Conservation (phyloP, 2,329 filamentous ascomycete genomes). For the Juglanconis oblonga region DNA sequence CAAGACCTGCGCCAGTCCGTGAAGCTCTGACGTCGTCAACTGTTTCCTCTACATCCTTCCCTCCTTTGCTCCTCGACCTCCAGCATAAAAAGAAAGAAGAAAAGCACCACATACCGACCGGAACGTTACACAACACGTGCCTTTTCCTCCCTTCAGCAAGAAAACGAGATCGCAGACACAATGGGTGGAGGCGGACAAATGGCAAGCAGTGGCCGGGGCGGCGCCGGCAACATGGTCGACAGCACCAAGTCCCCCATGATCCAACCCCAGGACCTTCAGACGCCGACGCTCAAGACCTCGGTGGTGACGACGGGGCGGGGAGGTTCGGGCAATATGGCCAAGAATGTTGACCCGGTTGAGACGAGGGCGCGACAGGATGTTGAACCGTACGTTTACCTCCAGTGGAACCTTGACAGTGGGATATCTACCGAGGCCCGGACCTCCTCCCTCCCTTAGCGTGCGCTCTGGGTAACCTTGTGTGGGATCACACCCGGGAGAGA, state of each 20-base stretch:
- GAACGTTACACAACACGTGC: too few species aligned
- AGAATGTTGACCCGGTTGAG: slow-evolving; percentile 66
- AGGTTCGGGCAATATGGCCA: slow-evolving; percentile 83
- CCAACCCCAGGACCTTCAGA: slow-evolving; percentile 66
- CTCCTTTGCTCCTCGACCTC: too few species aligned
- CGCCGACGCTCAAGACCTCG: slow-evolving; percentile 78
- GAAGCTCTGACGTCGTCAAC: neutral
- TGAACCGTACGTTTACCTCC: slow-evolving; percentile 51
- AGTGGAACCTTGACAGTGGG: too few species aligned
- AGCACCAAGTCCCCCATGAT: slow-evolving; percentile 44
- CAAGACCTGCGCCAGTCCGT: too few species aligned
- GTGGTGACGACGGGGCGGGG: slow-evolving; percentile 88
- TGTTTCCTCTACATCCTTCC: too few species aligned
- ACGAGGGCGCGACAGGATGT: slow-evolving; percentile 84
- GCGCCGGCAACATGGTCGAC: slow-evolving; percentile 71
- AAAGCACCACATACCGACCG: neutral
- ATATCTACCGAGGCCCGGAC: too few species aligned
- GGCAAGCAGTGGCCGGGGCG: slow-evolving; percentile 59
- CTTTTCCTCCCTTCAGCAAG: too few species aligned
- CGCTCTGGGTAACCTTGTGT: too few species aligned
- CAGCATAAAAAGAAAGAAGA: neutral
- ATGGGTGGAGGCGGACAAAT: slow-evolving; percentile 1
- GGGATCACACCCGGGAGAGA: too few species aligned
- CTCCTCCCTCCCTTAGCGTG: too few species aligned
- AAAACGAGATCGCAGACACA: neutral